Conservation (phyloP, 805 yeast genomes). For the Yarrowia osloensis region DNA sequence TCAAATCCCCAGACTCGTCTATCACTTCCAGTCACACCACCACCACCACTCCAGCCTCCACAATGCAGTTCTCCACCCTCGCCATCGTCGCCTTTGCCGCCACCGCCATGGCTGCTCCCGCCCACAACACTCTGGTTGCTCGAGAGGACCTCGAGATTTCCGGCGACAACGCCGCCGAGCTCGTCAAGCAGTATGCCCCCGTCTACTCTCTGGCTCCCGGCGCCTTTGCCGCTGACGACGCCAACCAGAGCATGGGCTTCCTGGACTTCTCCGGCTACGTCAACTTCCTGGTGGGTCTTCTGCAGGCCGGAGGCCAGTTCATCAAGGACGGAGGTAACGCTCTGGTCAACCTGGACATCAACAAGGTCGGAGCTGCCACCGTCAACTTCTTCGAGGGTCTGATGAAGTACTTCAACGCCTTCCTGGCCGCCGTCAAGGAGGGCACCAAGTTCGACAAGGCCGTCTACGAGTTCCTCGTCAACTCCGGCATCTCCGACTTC, state of each 20-base stretch:
- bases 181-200: conserved; percentile 26
- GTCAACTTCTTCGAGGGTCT: conserved; percentile 29
- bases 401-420: conserved; percentile 26
- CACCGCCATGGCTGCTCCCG: conserved; percentile 19
- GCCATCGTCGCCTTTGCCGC: background rate
- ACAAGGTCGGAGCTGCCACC: conserved; percentile 3
- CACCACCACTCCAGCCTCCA: background rate
- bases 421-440: conserved; percentile 20
- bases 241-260: conserved; percentile 8
- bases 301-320: conserved; percentile 23
- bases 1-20: background rate
- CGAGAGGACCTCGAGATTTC: conserved; percentile 4
- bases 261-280: conserved; percentile 26
- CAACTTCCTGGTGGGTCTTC: conserved; percentile 24
- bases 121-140: background rate
- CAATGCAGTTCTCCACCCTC: conserved; percentile 11
- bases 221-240: background rate
- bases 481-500: conserved; percentile 26
- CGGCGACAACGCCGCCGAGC: conserved; percentile 21
- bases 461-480: conserved; percentile 22
- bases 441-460: conserved; percentile 29
- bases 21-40: background rate
- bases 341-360: conserved; percentile 21
- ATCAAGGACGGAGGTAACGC: conserved; percentile 23
- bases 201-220: conserved; percentile 14